phyloP scores from a whole-genome alignment of 2,329 filamentous ascomycete species.

The Stagonosporopsis chrysanthemi region DNA sequence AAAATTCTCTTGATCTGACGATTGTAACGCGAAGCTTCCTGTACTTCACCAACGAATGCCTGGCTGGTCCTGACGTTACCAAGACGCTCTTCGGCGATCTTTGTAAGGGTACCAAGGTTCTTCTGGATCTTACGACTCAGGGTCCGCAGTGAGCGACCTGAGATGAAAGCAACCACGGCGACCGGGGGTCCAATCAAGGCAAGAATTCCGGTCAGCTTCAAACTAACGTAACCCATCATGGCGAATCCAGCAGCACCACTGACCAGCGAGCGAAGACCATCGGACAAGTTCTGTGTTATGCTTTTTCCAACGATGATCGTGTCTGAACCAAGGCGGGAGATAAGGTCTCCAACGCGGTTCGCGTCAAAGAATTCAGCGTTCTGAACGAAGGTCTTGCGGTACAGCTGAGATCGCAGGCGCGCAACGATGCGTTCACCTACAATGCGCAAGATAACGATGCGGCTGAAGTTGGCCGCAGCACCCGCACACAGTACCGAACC shows the following conservation, averaged over 20 bases:
- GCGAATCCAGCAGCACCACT: conserved; percentile 88
- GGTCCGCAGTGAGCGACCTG: conserved; percentile 86
- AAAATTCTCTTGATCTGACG: conserved; percentile 92
- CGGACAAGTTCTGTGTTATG: conserved; percentile 96
- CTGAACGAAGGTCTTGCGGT: conserved; percentile 91
- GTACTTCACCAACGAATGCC: conserved; percentile 90
- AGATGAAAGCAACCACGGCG: conserved; percentile 88
- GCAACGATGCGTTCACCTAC: conserved; percentile 95
- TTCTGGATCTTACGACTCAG: conserved; percentile 92
- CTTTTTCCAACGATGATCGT: conserved; percentile 98
- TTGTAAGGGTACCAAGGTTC: conserved; percentile 89
- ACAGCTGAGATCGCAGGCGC: conserved; percentile 85
- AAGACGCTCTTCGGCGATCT: conserved; percentile 96
- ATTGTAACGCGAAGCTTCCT: conserved; percentile 92
- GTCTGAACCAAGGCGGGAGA: conserved; percentile 93
- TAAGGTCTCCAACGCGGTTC: conserved; percentile 93
- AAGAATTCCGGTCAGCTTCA: conserved; percentile 87
- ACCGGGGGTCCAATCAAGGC: conserved; percentile 89
- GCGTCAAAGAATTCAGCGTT: conserved; percentile 99
- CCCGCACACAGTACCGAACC: conserved; percentile 78
- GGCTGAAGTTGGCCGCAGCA: conserved; percentile 89
- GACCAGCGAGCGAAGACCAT: conserved; percentile 89
- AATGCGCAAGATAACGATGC: conserved; percentile 90
- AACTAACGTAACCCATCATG: conserved; percentile 95
- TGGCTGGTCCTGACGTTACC: conserved; percentile 97